Evolutionary conservation across 768 basidiomycete species (phyloP).

Genomic region (Cyclocybe aegerita): DNA sequence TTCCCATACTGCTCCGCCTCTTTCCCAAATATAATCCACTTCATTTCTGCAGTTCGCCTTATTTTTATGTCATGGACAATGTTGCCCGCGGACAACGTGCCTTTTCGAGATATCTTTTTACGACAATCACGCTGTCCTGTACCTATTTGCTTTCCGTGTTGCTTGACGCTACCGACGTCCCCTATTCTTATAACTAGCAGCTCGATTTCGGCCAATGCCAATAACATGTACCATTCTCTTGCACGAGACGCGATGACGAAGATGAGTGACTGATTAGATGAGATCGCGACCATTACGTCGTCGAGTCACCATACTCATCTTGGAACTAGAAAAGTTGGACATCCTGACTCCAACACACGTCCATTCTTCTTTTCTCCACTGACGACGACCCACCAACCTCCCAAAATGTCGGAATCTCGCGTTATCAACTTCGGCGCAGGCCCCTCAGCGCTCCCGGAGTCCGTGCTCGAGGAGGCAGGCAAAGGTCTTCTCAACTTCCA

Average conservation of each 20-base stretch:
- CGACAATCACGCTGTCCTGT: too few relatives aligned
- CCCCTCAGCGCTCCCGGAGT: conserved; percentile 87
- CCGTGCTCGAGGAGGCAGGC: conserved; percentile 81
- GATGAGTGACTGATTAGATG: conserved; percentile 1
- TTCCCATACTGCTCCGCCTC: background rate
- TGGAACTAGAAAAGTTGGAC: background rate
- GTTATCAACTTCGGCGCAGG: conserved; percentile 93
- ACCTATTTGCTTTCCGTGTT: too few relatives aligned
- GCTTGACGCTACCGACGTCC: too few relatives aligned
- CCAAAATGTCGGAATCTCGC: conserved; percentile 30
- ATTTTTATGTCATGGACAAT: background rate
- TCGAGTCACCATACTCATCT: too few relatives aligned
- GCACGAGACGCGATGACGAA: too few relatives aligned
- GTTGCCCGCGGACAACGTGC: background rate
- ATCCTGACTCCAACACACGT: background rate
- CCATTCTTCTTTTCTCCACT: background rate
- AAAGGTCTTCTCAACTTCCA: conserved; percentile 88
- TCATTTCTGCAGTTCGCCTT: conserved; percentile 2
- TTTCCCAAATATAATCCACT: background rate
- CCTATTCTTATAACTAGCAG: too few relatives aligned
- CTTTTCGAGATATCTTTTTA: background rate
- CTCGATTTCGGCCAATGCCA: too few relatives aligned
- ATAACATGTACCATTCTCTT: too few relatives aligned
- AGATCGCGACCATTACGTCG: background rate
- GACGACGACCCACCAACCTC: background rate